phyloP scores from a whole-genome alignment of 768 basidiomycete genomes.

The Leccinum variicolor region DNA sequence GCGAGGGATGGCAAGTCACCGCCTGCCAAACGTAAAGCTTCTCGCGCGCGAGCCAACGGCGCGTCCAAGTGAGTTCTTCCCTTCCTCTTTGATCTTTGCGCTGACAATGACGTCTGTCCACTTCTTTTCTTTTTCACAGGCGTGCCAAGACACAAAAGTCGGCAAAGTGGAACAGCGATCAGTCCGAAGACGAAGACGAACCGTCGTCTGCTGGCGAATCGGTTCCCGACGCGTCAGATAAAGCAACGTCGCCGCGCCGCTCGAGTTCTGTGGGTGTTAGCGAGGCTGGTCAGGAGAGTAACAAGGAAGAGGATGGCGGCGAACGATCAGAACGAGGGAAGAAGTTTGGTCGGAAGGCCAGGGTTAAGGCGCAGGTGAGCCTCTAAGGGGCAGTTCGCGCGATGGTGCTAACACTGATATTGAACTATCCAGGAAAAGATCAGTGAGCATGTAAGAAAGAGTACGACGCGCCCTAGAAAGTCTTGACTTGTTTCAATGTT shows the following conservation, averaged over 20 bases:
- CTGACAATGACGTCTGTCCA: conserved; percentile 5
- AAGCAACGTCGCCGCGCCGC: conserved; percentile 18
- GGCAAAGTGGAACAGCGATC: conserved; percentile 32
- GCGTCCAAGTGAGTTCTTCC: conserved; percentile 21
- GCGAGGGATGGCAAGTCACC: conserved; percentile 50
- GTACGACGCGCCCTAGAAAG: conserved; percentile 21
- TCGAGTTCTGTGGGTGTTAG: conserved; percentile 38
- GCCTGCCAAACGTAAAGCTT: conserved; percentile 52
- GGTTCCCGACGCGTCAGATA: conserved; percentile 41
- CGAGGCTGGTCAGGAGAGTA: conserved; percentile 28
- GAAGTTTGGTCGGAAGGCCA: conserved; percentile 37
- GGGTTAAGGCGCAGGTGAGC: conserved; percentile 40
- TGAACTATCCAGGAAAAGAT: conserved; percentile 25
- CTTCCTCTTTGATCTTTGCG: not conserved
- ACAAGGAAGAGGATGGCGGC: conserved; percentile 29
- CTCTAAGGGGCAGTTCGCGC: not conserved
- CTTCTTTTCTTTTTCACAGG: conserved; percentile 6
- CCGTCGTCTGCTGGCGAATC: conserved; percentile 20
- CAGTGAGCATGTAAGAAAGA: conserved; percentile 24
- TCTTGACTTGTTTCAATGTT: conserved; percentile 13
- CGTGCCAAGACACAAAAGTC: conserved; percentile 27
- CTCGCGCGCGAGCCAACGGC: conserved; percentile 30
- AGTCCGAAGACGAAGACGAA: conserved; percentile 31
- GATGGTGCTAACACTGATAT: not conserved
- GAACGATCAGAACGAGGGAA: conserved; percentile 32